Evolutionary conservation across 768 basidiomycete species (phyloP), one percentile per base, ranked within the genome.

Genomic region (Xerocomus spinulosus): DNA sequence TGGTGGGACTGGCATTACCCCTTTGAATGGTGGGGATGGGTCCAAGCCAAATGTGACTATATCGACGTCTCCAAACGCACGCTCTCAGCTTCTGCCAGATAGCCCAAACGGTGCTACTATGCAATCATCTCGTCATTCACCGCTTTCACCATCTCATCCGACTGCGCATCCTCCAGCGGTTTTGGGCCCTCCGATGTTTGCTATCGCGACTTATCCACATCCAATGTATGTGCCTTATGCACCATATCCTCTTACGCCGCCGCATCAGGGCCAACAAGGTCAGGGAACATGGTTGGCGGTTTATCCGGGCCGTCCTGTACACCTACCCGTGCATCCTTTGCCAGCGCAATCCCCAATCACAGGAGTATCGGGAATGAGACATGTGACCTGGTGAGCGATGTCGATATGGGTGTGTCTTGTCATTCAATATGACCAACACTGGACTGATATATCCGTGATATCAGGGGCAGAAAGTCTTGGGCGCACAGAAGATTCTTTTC

Each of bases 241-340:
- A 30, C 55, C 40, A 26, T 62, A 63, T 36, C 52, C 42, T 24
- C 14, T 59, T 15, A 33, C 53, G 5, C 53, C 60, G 4, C 40
- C 49, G 39, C 56, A 40, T 30, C 57, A 39, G 20, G 42, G 29
- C 2, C 56, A 46, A 18, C 51, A 39, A 21, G 52, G 42, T 10
- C 60, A 53, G 20, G 60, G 57, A 8, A 20, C 56, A n/a, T 62
- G 60, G 60, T n/a, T 61, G 30, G 46, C 60, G 3, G 38, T 62
- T 3, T 62, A 62, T 41, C 58, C 58, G 2, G 49, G 30, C 9
- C 59, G 21, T 15, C 59, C 54, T 30, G 44, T 54, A 15, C 53
- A 44, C 13, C 25, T 54, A 5, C 51, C 58, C 13, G 40, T 49
- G 18, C 60, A 62, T 38, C 43, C 60, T 9, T 34, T 62, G 17